Conservation (phyloP, 805 yeast genomes). For the Teunomyces aglyptinius region DNA sequence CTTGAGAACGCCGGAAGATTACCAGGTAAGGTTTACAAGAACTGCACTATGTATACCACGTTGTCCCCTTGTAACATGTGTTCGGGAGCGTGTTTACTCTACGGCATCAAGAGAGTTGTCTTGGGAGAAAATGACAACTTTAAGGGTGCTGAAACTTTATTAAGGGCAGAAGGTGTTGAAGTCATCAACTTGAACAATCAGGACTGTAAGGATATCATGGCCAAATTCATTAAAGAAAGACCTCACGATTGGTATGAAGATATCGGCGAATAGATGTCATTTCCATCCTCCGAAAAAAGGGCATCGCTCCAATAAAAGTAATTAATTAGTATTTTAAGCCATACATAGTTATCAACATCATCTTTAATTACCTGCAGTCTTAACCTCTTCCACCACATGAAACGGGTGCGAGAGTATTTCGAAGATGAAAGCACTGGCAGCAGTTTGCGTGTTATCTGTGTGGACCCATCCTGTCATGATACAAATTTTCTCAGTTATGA, state of each 20-base stretch:
- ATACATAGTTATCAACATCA: not conserved
- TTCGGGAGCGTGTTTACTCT: slow-evolving; percentile 86
- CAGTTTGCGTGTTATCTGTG: not conserved
- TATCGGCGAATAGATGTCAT: slow-evolving; percentile 49
- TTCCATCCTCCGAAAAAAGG: too few relatives aligned
- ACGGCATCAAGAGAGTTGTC: slow-evolving; percentile 84
- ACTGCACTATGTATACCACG: slow-evolving; percentile 89
- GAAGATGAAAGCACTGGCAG: not conserved
- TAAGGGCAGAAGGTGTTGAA: slow-evolving; percentile 67
- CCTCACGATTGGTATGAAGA: slow-evolving; percentile 84
- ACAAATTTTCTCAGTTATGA: not conserved
- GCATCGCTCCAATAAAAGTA: too few relatives aligned
- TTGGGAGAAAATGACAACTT: slow-evolving; percentile 86
- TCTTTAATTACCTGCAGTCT: slow-evolving; percentile 1
- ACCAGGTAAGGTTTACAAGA: slow-evolving; percentile 72
- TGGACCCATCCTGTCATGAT: not conserved
- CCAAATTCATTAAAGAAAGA: slow-evolving; percentile 69
- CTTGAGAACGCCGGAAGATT: slow-evolving; percentile 90
- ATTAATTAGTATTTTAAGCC: not conserved
- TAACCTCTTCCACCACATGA: not conserved
- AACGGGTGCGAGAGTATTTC: not conserved
- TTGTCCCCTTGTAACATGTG: slow-evolving; percentile 95
- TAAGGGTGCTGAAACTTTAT: slow-evolving; percentile 77
- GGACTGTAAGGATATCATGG: slow-evolving; percentile 71
- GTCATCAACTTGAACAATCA: slow-evolving; percentile 58